Base-by-base conservation (phyloP, 2,329 filamentous ascomycete species). In the Pseudogymnoascus sp. region DNA sequence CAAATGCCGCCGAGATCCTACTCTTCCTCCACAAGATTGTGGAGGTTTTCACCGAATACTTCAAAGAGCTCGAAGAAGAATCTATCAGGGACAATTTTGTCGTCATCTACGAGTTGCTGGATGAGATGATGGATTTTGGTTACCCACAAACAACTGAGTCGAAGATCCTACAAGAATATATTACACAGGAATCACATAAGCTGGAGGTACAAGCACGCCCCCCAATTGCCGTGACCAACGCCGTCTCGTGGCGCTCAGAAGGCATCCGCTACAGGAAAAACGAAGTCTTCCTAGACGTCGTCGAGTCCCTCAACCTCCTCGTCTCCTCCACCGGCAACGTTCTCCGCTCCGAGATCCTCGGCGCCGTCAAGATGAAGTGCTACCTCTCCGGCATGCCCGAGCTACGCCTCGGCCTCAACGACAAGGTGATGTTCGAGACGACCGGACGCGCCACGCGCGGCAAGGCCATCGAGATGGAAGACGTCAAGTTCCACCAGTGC, bases 71-170 rank as follows among this genome's bases (percentile, higher is more conserved):
- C 64, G 94, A 99, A 77, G 94, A 99, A 76, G 94, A 99, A 78
- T 96, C 91, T 70, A 99, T 99, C 75, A 87, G 94, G 70, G 94
- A 99, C 81, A 99, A 99, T 80, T 99, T 99, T 74, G 94, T 99
- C 75, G 87, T 99, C 73, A 99, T 99, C 73, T 99, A 99, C 81
- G 94, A 99, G 78, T 79, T 99, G 65, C 84, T 99, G 66, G 94
- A 99, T 74, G 94, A 99, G 80, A 99, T 99, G 94, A 99, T 99
- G 94, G 94, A 99, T 78, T 99, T 99, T 81, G 94, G 94, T 66
- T 97, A 99, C 75, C 94, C 94, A 5, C 94, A 99, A 76, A 99
- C 94, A 8, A 99, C 94, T 68, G 94, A 99, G 77, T 91, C 86
- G 75, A 99, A 99, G 84, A 99, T 99, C 75, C 80, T 99, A 65